These are phyloP conservation scores for Passiflora organensis DNA, from an alignment of 345 rosid genomes.

Conservation along the genomic window DNA sequence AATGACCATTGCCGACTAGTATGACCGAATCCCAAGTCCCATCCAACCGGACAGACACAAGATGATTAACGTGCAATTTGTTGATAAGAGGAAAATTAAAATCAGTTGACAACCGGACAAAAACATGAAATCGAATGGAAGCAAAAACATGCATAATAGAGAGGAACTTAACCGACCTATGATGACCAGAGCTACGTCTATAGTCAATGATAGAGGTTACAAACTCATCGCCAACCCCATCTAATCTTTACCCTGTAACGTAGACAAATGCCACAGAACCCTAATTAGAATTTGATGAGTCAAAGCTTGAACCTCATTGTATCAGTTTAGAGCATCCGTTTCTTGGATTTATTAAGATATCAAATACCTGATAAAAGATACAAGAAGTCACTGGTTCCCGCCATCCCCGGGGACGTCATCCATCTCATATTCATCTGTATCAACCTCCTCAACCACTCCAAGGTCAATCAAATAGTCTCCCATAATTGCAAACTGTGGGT, in stretches of 20 bases:
- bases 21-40: no score
- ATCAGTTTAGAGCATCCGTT: conserved; percentile 76
- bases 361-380: conserved; percentile 78
- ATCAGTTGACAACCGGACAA: background rate
- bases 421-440: conserved; percentile 80
- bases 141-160: background rate
- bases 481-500: conserved; percentile 87
- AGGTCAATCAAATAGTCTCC: conserved; percentile 97
- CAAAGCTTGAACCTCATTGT: conserved; percentile 66
- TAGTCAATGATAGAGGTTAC: conserved; percentile 43
- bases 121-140: background rate
- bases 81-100: background rate
- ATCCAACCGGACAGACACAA: background rate
- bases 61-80: background rate
- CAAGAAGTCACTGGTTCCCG: conserved; percentile 95
- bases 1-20: no score
- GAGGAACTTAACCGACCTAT: conserved; percentile 49
- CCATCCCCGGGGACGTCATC: conserved; percentile 76
- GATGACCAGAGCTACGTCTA: conserved; percentile 61
- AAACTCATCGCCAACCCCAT: conserved; percentile 80
- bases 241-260: conserved; percentile 70
- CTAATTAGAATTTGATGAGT: conserved; percentile 79
- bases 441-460: conserved; percentile 85
- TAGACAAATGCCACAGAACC: conserved; percentile 84
- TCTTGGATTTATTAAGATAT: conserved; percentile 81